phyloP scores from a whole-genome alignment of 108 stramenopile species.

The Epipyxis sp. region DNA sequence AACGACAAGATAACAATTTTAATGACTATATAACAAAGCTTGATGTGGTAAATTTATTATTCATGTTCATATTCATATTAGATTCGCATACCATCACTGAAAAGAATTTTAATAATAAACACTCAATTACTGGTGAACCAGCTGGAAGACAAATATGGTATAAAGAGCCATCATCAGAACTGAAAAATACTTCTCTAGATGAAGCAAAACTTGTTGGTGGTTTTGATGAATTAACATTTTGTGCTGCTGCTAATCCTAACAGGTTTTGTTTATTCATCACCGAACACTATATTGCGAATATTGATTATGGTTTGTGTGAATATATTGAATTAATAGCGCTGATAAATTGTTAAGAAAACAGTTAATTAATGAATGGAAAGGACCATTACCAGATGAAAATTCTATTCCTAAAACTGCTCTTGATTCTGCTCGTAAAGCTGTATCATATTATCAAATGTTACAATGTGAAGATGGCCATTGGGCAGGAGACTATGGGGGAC shows the following conservation, averaged over 20 bases:
- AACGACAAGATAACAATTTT: too few relatives aligned
- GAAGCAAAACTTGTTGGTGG: conserved; percentile 34
- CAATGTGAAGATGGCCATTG: conserved; percentile 84
- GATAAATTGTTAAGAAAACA: conserved; percentile 54
- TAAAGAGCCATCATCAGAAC: conserved; percentile 40
- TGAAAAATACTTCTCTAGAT: conserved; percentile 37
- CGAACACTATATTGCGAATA: conserved; percentile 28
- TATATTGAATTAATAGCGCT: too few relatives aligned
- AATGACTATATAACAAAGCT: too few relatives aligned
- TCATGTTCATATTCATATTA: too few relatives aligned
- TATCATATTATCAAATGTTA: conserved; percentile 73
- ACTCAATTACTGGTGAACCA: too few relatives aligned
- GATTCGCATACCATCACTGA: too few relatives aligned
- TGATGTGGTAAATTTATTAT: too few relatives aligned
- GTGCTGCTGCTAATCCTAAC: conserved; percentile 3
- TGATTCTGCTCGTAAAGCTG: conserved; percentile 48
- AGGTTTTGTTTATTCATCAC: background rate
- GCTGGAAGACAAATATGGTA: conserved; percentile 49
- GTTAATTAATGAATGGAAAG: conserved; percentile 45
- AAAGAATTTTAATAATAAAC: too few relatives aligned
- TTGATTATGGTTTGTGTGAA: too few relatives aligned
- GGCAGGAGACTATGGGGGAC: conserved; percentile 97
- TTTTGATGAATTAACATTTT: conserved; percentile 65
- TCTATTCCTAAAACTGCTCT: conserved; percentile 38
- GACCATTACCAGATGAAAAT: conserved; percentile 39